Base-by-base conservation (phyloP, 345 rosid species). In the Dipteronia sinensis region DNA sequence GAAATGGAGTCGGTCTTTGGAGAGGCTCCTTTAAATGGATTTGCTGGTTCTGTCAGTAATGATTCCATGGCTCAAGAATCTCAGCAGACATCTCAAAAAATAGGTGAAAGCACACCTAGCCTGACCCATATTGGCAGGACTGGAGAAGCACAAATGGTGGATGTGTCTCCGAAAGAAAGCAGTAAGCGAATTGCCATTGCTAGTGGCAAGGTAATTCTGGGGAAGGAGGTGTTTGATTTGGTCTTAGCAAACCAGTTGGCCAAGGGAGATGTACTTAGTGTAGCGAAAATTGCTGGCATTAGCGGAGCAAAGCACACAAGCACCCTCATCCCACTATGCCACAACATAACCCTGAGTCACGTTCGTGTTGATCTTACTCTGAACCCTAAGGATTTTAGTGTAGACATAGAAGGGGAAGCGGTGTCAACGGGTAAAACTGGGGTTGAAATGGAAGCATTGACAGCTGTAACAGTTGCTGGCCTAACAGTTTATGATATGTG, bases 401-500 rank as follows among this genome's bases (percentile, higher is more conserved):
- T 94, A 72, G 90, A 87, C 56, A 88, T 96, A 73, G 88, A 92
- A 90, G 98, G 93, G 74, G 98, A 91, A 85, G 94, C 97, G 22
- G 78, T 90, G 4, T 86, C 92, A 12, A 91, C 90, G 5, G 98
- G 93, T 6, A 92, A 88, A 88, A 96, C 97, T 0, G 97, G 98
- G 59, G 99, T 96, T 10, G 98, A 94, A 67, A 96, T 94, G 94
- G 99, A 96, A 85, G 99, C 97, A 23, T 34, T 94, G 97, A 89
- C 93, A 3, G 95, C 97, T 23, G 97, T 89, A 53, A 83, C 88
- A 2, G 87, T 90, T 69, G 97, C 98, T 7, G 95, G 94, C 16
- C 88, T 96, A 42, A 91, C 97, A n/a, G 97, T 94, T 47, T 91
- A 96, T 46, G 99, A 96, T 73, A 96, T 94, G 99, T 96, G 99